Evolutionary conservation across 306 rosid genomes (phyloP).

Genomic region (Hippophae rhamnoides): DNA sequence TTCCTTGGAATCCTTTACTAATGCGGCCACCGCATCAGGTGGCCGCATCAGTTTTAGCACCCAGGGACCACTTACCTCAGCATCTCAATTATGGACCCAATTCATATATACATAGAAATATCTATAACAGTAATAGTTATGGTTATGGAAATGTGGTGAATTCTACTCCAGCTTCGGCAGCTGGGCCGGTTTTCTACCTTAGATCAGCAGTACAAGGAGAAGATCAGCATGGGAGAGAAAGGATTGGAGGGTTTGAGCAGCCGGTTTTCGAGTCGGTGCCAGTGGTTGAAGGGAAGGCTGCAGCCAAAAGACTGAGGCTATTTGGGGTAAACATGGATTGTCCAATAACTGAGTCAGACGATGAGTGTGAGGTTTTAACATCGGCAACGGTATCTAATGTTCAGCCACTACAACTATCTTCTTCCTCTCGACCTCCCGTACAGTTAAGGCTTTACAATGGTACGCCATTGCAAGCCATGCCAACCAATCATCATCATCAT

Average conservation of each 20-base stretch:
- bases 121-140: constrained; percentile 9
- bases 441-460: constrained; percentile 33
- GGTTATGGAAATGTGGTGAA: constrained; percentile 20
- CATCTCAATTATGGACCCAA: constrained; percentile 13
- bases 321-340: constrained; percentile 49
- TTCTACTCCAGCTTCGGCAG: background rate
- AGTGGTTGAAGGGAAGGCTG: constrained; percentile 31
- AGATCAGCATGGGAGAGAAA: background rate
- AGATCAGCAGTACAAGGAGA: constrained; percentile 9
- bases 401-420: constrained; percentile 4
- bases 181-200: constrained; percentile 17
- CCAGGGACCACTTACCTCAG: constrained; percentile 12
- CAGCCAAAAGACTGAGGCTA: constrained; percentile 32
- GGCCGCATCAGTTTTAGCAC: background rate
- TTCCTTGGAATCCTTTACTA: constrained; percentile 34
- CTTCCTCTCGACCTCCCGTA: constrained; percentile 18
- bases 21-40: constrained; percentile 20
- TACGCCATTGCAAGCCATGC: constrained; percentile 23
- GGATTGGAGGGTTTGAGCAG: constrained; percentile 11
- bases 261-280: constrained; percentile 30
- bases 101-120: constrained; percentile 2
- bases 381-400: background rate
- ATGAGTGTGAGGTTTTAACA: constrained; percentile 19
- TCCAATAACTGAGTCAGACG: constrained; percentile 22
- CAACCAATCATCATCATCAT: constrained; percentile 9